Evolutionary conservation across 2,329 filamentous ascomycete genomes (phyloP), one percentile per base, ranked within the genome.

Genomic region (Aspergillus terreus): DNA sequence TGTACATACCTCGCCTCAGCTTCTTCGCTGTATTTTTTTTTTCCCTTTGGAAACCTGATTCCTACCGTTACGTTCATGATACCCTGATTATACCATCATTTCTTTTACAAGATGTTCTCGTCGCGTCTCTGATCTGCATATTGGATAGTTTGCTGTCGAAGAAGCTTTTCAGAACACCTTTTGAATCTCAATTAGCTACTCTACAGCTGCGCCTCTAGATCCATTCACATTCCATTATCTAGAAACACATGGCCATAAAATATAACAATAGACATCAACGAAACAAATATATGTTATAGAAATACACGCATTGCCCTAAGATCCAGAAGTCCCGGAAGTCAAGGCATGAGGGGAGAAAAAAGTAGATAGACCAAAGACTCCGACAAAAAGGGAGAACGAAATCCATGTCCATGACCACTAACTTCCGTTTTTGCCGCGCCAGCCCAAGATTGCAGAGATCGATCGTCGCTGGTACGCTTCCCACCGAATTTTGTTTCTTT

Each of bases 251-350:
- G 52, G 57, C 51, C 44, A 49, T 51, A 55, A 57, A 53, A 50
- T 47, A 57, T 46, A 54, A 50, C 38, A 54, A 55, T 54, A 54
- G 54, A 60, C 56, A 61, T 55, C 35, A 50, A 46, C 50, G 41
- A 54, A 55, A 52, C 56, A 54, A 50, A 53, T 58, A 61, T 54
- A 57, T 56, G 57, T 64, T 65, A 61, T 70, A 69, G 63, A 69
- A 67, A 63, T 69, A 69, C 67, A 69, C 59, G 56, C 64, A 59
- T 63, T 63, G 63, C 61, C 62, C 9, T 58, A 52, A 60, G 61
- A 58, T 58, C 54, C 47, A 58, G 56, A 50, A 61, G 45, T 44
- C 40, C 49, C 32, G 61, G 55, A 62, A 58, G 59, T 55, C 21
- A 58, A 61, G 54, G 52, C 56, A 57, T 55, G 53, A 53, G 55